Percentiles rank a stretch among this genome's conserved stretches.
Conservation (phyloP, 23 red algal species). For the Chondrus crispus region DNA sequence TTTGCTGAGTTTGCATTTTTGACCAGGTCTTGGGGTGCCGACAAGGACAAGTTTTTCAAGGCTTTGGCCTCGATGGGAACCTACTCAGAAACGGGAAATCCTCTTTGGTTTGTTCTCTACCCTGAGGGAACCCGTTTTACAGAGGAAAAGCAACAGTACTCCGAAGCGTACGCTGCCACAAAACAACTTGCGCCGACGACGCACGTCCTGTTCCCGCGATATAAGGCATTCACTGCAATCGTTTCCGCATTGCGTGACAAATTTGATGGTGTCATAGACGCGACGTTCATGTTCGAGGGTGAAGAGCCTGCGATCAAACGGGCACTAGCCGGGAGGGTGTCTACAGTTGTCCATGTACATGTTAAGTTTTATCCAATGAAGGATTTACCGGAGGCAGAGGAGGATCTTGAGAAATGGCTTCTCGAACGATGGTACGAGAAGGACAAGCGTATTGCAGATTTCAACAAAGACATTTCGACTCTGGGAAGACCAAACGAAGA, state of each 20-base stretch:
- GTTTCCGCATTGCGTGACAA: slow-evolving; percentile 12
- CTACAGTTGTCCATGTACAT: slow-evolving; percentile 29
- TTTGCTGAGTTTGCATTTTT: slow-evolving; percentile 61
- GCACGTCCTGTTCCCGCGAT: slow-evolving; percentile 71
- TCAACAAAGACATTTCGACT: slow-evolving; percentile 18
- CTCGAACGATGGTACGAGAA: slow-evolving; percentile 55
- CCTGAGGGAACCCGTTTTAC: slow-evolving; percentile 72
- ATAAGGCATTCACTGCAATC: slow-evolving; percentile 67
- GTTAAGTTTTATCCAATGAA: slow-evolving; percentile 24
- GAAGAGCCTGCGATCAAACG: slow-evolving; percentile 20
- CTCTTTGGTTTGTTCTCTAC: slow-evolving; percentile 63
- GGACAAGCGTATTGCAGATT: slow-evolving; percentile 24
- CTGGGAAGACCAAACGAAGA: neutral
- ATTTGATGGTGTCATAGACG: slow-evolving; percentile 56
- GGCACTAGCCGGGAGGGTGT: slow-evolving; percentile 8
- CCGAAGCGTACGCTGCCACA: slow-evolving; percentile 5
- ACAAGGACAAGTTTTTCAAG: slow-evolving; percentile 6
- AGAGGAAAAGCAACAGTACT: slow-evolving; percentile 24
- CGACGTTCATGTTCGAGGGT: slow-evolving; percentile 65
- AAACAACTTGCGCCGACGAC: neutral
- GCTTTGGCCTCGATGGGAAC: slow-evolving; percentile 17
- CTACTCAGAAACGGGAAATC: slow-evolving; percentile 19
- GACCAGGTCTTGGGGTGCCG: slow-evolving; percentile 45
- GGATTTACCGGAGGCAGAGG: slow-evolving; percentile 39
- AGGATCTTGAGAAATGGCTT: slow-evolving; percentile 44